Evolutionary conservation across 75 land plant species (phyloP).

Genomic region (Pinus albicaulis): DNA sequence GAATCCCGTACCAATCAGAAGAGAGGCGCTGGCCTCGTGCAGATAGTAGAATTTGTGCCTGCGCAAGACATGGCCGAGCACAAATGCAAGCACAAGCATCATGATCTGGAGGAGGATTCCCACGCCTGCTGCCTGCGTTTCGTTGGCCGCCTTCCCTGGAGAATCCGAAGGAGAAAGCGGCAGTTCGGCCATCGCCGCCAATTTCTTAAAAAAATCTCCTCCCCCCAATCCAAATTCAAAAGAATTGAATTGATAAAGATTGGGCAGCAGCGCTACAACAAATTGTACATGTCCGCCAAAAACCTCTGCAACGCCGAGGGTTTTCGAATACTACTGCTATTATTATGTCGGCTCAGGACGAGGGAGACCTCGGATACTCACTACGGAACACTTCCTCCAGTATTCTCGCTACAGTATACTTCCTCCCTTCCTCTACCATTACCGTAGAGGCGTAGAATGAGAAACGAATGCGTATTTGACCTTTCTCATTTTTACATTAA

Average conservation of each 20-base stretch:
- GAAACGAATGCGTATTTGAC: no score
- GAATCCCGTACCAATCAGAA: conserved; percentile 66
- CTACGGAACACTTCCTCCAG: no score
- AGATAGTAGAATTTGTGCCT: conserved; percentile 88
- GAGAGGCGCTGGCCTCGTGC: conserved; percentile 95
- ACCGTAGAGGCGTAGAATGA: no score
- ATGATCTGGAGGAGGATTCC: conserved; percentile 93
- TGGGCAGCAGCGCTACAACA: background rate
- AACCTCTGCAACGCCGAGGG: background rate
- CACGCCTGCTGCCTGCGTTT: conserved; percentile 93
- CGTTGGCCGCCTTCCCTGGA: conserved; percentile 41
- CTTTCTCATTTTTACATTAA: no score
- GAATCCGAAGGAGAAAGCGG: conserved; percentile 35
- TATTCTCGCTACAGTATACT: background rate
- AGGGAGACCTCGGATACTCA: background rate
- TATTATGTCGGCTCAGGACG: background rate
- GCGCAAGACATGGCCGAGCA: conserved; percentile 90
- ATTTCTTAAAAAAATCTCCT: background rate
- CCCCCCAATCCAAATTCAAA: no score
- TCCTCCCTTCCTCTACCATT: no score
- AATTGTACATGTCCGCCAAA: background rate
- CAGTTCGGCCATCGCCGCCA: conserved; percentile 18
- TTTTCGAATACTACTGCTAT: background rate
- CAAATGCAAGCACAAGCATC: conserved; percentile 91
- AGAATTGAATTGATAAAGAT: background rate